These are phyloP conservation scores for Perkinsus marinus DNA, from an alignment of 169 alveolate genomes.

Conservation along the genomic window DNA sequence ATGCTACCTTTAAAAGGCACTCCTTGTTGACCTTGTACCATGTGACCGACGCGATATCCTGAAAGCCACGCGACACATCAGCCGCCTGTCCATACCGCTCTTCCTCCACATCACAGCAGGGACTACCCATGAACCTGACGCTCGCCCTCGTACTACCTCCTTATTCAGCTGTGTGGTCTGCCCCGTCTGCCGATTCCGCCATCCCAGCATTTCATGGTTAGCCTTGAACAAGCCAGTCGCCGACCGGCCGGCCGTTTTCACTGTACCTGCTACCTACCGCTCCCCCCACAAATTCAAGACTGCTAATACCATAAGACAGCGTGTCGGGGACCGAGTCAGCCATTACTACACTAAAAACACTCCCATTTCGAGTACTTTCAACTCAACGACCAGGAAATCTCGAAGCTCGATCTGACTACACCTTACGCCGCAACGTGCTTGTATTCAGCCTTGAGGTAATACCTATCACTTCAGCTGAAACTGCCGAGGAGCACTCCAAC, in stretches of 20 bases:
- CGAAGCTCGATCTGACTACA: not conserved
- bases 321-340: not conserved
- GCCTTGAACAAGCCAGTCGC: slow-evolving; percentile 20
- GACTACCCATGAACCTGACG: not conserved
- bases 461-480: not conserved
- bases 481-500: not conserved
- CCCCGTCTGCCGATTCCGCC: slow-evolving; percentile 23
- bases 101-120: not conserved
- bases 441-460: not conserved
- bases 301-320: not conserved
- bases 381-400: not conserved
- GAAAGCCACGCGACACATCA: slow-evolving; percentile 1
- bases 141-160: slow-evolving; percentile 13
- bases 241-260: not conserved
- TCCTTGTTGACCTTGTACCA: slow-evolving; percentile 17
- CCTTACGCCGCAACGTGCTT: not conserved
- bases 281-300: not conserved
- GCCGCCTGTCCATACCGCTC: slow-evolving; percentile 1
- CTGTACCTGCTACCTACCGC: not conserved
- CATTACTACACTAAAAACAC: not conserved
- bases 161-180: slow-evolving; percentile 27
- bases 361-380: not conserved
- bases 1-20: not conserved
- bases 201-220: slow-evolving; percentile 23
- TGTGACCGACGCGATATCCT: not conserved